Evolutionary conservation across 2,329 filamentous ascomycete genomes (phyloP).

Genomic region (Aspergillus fijiensis): DNA sequence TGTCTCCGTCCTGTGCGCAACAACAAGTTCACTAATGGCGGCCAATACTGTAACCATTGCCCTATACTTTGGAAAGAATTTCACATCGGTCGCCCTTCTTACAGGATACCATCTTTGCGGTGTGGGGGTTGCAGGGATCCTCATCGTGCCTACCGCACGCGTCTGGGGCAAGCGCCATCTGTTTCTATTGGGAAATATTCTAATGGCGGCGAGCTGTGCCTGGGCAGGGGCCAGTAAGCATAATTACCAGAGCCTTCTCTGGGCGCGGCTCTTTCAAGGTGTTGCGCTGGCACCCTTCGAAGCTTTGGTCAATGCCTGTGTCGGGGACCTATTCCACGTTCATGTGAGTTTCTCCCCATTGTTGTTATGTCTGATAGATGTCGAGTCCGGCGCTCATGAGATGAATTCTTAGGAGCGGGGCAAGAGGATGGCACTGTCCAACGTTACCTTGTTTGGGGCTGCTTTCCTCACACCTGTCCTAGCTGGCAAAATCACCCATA

Average conservation of each 20-base stretch:
- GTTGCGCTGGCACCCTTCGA: conserved; percentile 86
- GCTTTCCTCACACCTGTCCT: conserved; percentile 82
- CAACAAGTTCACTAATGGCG: conserved; percentile 81
- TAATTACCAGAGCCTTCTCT: conserved; percentile 71
- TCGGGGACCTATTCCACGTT: conserved; percentile 88
- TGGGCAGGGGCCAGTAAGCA: conserved; percentile 73
- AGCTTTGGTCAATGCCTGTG: conserved; percentile 80
- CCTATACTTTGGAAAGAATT: conserved; percentile 62
- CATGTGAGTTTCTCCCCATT: conserved; percentile 56
- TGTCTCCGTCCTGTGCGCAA: conserved; percentile 77
- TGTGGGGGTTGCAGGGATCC: conserved; percentile 74
- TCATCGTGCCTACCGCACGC: conserved; percentile 83
- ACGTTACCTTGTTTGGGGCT: conserved; percentile 68
- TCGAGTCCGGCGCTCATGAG: neutral
- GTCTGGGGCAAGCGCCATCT: conserved; percentile 92
- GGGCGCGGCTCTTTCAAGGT: conserved; percentile 80
- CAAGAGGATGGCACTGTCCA: conserved; percentile 79
- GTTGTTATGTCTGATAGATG: neutral
- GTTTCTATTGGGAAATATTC: conserved; percentile 73
- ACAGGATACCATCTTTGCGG: conserved; percentile 87
- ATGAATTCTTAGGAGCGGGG: conserved; percentile 61
- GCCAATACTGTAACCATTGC: conserved; percentile 81
- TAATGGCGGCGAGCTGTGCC: conserved; percentile 70
- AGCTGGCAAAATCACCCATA: conserved; percentile 77
- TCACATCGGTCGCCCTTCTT: conserved; percentile 75